Evolutionary conservation across 768 basidiomycete species (phyloP), one percentile per base, ranked within the genome.

Genomic region (Auricularia sp.): DNA sequence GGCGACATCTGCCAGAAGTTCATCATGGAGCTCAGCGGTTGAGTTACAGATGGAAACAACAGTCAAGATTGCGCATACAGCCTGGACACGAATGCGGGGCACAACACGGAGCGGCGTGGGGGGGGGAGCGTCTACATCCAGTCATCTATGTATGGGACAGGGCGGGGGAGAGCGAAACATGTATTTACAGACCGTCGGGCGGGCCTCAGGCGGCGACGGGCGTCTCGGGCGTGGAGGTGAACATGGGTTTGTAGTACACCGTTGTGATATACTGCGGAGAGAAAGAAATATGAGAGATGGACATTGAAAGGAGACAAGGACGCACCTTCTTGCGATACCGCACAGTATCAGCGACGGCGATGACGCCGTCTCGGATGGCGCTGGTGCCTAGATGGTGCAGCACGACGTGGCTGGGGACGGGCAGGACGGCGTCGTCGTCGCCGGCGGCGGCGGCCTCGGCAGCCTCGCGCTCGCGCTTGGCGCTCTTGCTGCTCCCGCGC

Each of bases 371-470:
- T 74, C 86, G 82, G 66, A 98, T 98, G 62, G 95, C 94, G 70
- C 93, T 96, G 66, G 95, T 97, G 67, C 91, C 91, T 70, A 98
- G 76, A 75, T 98, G 95, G 70, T 97, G 93, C 67, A 98, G 78
- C 29, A 98, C 93, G 43, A 93, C 92, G 77, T 98, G 95, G 43
- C 86, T 89, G 23, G 95, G 95, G 23, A 97, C 92, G 16, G 96
- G 89, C 67, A 98, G 75, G 64, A 98, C 93, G 60, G 87, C 88
- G 62, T 85, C 89, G 71, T 98, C 95, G 74, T 98, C 95, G 86
- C 83, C 70, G 56, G 34, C 34, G 1, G 56, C 56, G 21, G 29
- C 56, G 14, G 56, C 56, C 29, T 29, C 23, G 11, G 56, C 56
- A 2, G 56, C 56, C 63, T 61, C 47, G 53, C 44, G 65, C 63